Evolutionary conservation across 495 filamentous ascomycete species (phyloP), one percentile per base, ranked within the genome.

Genomic region (Penicillium riverlandense): DNA sequence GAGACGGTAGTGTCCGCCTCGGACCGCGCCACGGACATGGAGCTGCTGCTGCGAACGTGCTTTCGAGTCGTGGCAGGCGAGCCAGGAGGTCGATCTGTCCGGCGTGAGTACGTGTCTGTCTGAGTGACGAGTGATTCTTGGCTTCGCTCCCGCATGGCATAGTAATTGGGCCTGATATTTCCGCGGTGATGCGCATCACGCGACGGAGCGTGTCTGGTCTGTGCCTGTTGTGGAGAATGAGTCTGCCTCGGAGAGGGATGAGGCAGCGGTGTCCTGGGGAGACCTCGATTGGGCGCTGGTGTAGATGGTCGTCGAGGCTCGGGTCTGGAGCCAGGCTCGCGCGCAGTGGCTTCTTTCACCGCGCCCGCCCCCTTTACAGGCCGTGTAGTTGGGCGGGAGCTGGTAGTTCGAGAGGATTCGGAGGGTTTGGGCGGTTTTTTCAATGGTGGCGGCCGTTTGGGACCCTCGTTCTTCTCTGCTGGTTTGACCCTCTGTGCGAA

Each of bases 51-150:
- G 49, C 63, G 68, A 33, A 72, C 54, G 49, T 75, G 73, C n/a
- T 63, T 63, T 44, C 71, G 59, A 14, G 65, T 57, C 11, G 63
- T 47, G 10, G 62, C 60, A 11, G 78, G 70, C 12, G 78, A 80
- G 4, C 68, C 64, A 5, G 78, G 67, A 10, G 70, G 69, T n/a
- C 58, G 59, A 31, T 70, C 67, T 15, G 72, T 65, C 12, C 70
- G 71, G 15, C 76, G 67, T 2, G 82, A 80, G 43, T 77, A 78
- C 1, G 79, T 70, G 54, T 84, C 80, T 0, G 78, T 79, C 40
- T 79, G 70, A 6, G 79, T 75, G 6, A 82, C 58, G 10, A 77
- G 58, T 0, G 80, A 82, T 35, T 79, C 77, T 22, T 75, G 67
- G 11, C 72, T 72, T 28, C 63, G 69, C 37, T 81, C 76, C 29